Evolutionary conservation across 1,139 yeast species (phyloP), one percentile per base, ranked within the genome.

Genomic region (Candida neerlandica): DNA sequence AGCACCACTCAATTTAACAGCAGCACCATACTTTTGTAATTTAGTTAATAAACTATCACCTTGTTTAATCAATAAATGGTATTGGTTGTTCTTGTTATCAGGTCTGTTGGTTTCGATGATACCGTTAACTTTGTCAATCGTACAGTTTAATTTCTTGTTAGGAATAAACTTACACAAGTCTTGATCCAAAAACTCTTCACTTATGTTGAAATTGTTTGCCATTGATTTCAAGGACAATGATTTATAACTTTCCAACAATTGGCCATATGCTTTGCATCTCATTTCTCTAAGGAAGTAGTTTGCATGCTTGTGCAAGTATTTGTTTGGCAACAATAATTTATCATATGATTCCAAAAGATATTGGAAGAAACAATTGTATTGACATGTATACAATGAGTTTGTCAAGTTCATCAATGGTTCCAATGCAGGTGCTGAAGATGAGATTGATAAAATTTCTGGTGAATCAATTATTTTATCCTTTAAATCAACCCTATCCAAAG

Each of bases 91-190:
- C 72, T 95, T 94, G 70, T 88, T 91, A 67, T 94, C 99, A 2
- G 97, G 97, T 59, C 98, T 81, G 69, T 91, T 94, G 27, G 99
- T 95, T 66, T 90, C 96, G 56, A 95, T 89, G 54, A 94, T 90
- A 7, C 98, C 98, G 66, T 91, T 89, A 48, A 94, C 99, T 62
- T 91, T 82, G 67, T 95, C 99, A 65, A 95, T 91, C 48, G 95
- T 92, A 72, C 99, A 95, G 71, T 91, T 92, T 65, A 95, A 80
- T 68, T 90, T 90, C 65, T 92, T 91, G 68, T 86, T 92, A 38
- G 98, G 97, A 60, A 95, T 91, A 64, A 92, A 91, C 64, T 85
- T 88, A 63, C 96, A 83, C 59, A 95, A 77, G 66, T 95, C 99
- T 50, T 77, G 77, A 61, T 84, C 89, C 63, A 95, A 75, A 63